phyloP scores from a whole-genome alignment of 2,329 filamentous ascomycete species.

The Bipolaris cookei region DNA sequence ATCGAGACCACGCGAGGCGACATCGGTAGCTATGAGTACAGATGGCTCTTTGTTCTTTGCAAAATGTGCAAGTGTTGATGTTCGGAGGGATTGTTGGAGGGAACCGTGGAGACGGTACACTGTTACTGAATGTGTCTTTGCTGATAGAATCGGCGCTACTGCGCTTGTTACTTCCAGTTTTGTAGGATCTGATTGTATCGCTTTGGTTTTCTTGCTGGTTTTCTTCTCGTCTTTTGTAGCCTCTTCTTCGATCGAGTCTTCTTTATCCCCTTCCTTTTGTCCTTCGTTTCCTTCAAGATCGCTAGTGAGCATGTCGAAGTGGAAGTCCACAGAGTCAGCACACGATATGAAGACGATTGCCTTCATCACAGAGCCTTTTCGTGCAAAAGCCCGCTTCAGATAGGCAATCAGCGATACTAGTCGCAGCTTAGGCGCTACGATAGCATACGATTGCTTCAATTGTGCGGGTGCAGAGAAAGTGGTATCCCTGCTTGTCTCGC shows the following conservation, averaged over 20 bases:
- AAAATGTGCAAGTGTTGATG: conserved; percentile 83
- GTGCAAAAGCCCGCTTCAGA: conserved; percentile 84
- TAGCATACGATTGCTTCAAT: conserved; percentile 87
- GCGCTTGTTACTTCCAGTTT: conserved; percentile 64
- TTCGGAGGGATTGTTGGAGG: conserved; percentile 84
- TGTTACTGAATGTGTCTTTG: conserved; percentile 75
- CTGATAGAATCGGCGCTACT: conserved; percentile 74
- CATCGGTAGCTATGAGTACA: conserved; percentile 91
- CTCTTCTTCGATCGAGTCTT: conserved; percentile 21
- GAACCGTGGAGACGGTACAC: conserved; percentile 91
- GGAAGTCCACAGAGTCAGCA: conserved; percentile 95
- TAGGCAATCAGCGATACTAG: conserved; percentile 85
- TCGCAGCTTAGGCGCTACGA: conserved; percentile 87
- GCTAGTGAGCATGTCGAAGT: conserved; percentile 79
- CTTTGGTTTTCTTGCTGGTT: conserved; percentile 48
- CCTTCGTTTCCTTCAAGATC: conserved; percentile 41
- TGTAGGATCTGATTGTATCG: conserved; percentile 50
- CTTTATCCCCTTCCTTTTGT: conserved; percentile 26
- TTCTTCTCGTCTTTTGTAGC: conserved; percentile 22
- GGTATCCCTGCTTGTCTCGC: conserved; percentile 54
- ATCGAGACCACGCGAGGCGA: conserved; percentile 93
- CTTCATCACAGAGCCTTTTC: conserved; percentile 93
- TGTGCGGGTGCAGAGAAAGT: conserved; percentile 86
- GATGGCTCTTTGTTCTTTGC: conserved; percentile 74
- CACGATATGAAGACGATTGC: conserved; percentile 96